Conservation (phyloP, 331 rosid species). For the Cydonia oblonga region DNA sequence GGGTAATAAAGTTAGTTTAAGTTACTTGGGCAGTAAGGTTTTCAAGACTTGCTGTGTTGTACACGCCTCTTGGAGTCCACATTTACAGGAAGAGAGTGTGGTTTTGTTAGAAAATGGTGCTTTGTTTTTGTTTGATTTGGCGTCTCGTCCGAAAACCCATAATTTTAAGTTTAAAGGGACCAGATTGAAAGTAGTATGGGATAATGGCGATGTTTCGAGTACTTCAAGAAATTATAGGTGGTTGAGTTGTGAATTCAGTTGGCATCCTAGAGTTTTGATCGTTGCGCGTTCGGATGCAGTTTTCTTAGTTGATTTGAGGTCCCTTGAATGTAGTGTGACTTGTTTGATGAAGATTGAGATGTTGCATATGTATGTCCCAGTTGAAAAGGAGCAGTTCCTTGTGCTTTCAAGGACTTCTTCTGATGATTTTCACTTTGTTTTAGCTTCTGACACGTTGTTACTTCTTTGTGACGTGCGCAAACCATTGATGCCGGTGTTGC, state of each 20-base stretch:
- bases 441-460: conserved; percentile 50
- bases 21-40: conserved; percentile 32
- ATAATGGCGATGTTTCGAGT: conserved; percentile 2
- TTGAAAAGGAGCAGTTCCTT: conserved; percentile 39
- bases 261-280: conserved; percentile 61
- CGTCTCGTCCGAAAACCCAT: conserved; percentile 6
- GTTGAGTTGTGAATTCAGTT: conserved; percentile 76
- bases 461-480: conserved; percentile 62
- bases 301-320: conserved; percentile 53
- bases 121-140: conserved; percentile 59
- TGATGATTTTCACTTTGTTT: conserved; percentile 38
- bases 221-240: conserved; percentile 24
- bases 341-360: conserved; percentile 46
- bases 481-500: conserved; percentile 49
- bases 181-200: conserved; percentile 49
- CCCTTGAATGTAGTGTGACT: conserved; percentile 21
- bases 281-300: conserved; percentile 53
- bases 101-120: conserved; percentile 55
- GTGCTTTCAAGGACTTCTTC: conserved; percentile 39
- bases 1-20: conserved; percentile 16
- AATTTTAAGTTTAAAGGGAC: conserved; percentile 41
- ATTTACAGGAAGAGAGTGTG: conserved; percentile 40
- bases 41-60: conserved; percentile 42
- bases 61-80: conserved; percentile 73
- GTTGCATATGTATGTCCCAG: conserved; percentile 25